phyloP scores from a whole-genome alignment of 2,329 filamentous ascomycete species.

The Raffaelea albimanens region DNA sequence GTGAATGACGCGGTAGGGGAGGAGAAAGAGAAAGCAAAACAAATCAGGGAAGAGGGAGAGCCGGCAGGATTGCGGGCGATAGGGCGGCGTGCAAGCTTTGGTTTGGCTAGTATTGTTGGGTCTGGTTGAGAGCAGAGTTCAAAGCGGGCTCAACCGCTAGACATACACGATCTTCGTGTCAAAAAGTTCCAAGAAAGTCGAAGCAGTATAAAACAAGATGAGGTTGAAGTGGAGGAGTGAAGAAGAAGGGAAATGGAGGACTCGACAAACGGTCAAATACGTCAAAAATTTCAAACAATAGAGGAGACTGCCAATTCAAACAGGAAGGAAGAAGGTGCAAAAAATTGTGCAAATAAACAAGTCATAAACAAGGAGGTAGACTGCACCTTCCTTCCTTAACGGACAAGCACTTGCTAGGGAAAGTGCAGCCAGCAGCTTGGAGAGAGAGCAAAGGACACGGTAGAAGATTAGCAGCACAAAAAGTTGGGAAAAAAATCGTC shows the following conservation, averaged over 20 bases:
- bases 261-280: neutral
- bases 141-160: constrained; percentile 6
- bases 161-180: constrained; percentile 10
- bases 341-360: neutral
- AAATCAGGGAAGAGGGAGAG: neutral
- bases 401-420: too few relatives aligned
- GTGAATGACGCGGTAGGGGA: neutral
- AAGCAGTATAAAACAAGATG: constrained; percentile 3
- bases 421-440: neutral
- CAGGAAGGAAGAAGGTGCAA: too few relatives aligned
- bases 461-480: too few relatives aligned
- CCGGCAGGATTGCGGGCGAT: neutral
- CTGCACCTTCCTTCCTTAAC: neutral
- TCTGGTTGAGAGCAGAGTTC: neutral
- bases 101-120: constrained; percentile 1
- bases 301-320: neutral
- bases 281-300: neutral
- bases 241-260: neutral
- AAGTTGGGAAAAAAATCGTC: too few relatives aligned
- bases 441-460: too few relatives aligned
- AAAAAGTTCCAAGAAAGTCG: constrained; percentile 15
- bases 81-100: neutral
- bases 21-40: neutral
- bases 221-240: neutral
- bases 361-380: neutral